Conservation (phyloP, 2,329 filamentous ascomycete species). For the Aspergillus jensenii region DNA sequence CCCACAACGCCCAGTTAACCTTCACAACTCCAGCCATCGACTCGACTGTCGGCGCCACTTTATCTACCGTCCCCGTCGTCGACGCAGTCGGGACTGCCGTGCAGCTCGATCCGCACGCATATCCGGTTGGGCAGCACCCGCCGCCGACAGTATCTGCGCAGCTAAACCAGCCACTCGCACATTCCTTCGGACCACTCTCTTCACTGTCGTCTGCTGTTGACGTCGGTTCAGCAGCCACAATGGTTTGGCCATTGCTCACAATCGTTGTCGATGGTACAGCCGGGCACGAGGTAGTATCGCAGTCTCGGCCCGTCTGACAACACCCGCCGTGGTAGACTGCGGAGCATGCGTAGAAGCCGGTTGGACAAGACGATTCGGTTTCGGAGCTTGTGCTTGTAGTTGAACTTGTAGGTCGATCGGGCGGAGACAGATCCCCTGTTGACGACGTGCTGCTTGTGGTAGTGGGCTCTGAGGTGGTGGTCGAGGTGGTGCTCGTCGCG, state of each 20-base stretch:
- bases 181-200: constrained; percentile 48
- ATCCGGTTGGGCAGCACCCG: constrained; percentile 82
- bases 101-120: constrained; percentile 72
- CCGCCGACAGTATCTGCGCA: constrained; percentile 67
- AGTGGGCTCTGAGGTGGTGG: constrained; percentile 40
- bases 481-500: constrained; percentile 22
- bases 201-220: constrained; percentile 32
- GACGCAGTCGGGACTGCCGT: constrained; percentile 54
- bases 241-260: constrained; percentile 63
- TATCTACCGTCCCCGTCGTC: constrained; percentile 53
- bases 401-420: constrained; percentile 39
- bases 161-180: constrained; percentile 76
- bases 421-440: constrained; percentile 33
- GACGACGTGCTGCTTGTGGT: constrained; percentile 27
- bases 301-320: constrained; percentile 84
- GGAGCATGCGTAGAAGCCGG: constrained; percentile 86
- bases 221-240: constrained; percentile 61
- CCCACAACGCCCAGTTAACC: constrained; percentile 5
- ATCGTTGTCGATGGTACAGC: constrained; percentile 66
- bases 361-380: constrained; percentile 64
- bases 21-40: constrained; percentile 9
- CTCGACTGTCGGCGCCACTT: constrained; percentile 30
- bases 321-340: constrained; percentile 80
- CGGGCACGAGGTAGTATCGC: constrained; percentile 77
- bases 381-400: constrained; percentile 41